Base-by-base conservation (phyloP, 805 yeast genomes). In the Millerozyma miso region DNA sequence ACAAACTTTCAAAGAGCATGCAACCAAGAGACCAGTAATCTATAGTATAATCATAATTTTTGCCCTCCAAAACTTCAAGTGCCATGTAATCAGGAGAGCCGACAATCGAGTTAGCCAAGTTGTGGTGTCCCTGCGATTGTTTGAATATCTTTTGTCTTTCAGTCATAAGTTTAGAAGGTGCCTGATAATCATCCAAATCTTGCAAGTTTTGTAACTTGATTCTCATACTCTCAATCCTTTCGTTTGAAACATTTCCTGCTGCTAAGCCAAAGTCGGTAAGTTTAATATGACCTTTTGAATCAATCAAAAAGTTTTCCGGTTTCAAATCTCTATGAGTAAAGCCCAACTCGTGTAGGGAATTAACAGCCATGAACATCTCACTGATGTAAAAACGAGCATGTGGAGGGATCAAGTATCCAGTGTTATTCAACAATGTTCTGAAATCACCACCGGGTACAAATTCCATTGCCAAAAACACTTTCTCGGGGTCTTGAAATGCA, bases 41-140 rank as follows among this genome's bases (percentile, higher is more conserved):
- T 44, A 95, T 95, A 13, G 99, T 91, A 61, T 84, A 90, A 60
- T 93, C 97, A 63, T 93, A 93, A 45, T 83, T 81, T 58, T 85
- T 85, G 5, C 99, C 99, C 63, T 88, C 95, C 41, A 93, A 77
- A 10, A 93, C 98, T 63, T 93, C 99, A 39, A 93, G 73, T 1
- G 99, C 99, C 99, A 93, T 93, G 60, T 93, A 93, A 64, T 93
- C 99, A 1, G 99, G 99, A 4, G 96, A 86, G 1, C 99, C 99
- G 13, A 93, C 99, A 53, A 91, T 88, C 1, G 97, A 88, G 55
- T 88, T 87, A 14, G 99, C 98, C 56, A 85, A 84, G 54, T 86
- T 88, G 45, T 87, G 76, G 54, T 89, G 96, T 31, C 77, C 77
- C 46, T 80, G 84, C 51, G 95, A 79, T n/a, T 84, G 81, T 48